A percentile compares a stretch with the other conserved stretches of the same genome.
phyloP scores from a whole-genome alignment of 2,329 filamentous ascomycete species.

The Zalaria sp. region DNA sequence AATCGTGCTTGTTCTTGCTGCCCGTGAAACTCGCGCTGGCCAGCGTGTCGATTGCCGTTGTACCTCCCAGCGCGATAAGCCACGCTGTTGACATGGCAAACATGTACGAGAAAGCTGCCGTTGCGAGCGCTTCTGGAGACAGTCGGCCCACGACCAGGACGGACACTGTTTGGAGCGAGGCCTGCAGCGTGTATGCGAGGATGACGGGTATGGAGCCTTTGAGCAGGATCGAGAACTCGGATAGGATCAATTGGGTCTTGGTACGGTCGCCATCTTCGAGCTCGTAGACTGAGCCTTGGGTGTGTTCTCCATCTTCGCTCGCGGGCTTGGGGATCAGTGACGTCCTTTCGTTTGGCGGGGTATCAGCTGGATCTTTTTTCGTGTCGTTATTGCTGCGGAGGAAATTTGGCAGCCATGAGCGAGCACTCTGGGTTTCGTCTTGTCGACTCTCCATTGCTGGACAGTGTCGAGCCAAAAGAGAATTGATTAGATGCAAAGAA shows the following conservation, averaged over 20 bases:
- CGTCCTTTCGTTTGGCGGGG: conserved; percentile 26
- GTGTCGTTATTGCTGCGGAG: conserved; percentile 5
- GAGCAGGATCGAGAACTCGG: conserved; percentile 54
- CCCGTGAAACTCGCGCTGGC: conserved; percentile 74
- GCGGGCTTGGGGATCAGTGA: conserved; percentile 25
- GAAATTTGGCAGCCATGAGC: conserved; percentile 14
- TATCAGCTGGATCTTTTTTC: conserved; percentile 1
- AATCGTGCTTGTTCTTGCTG: conserved; percentile 60
- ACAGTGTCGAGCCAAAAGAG: not conserved
- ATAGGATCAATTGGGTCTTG: conserved; percentile 24
- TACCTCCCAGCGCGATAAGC: conserved; percentile 75
- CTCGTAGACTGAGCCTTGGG: conserved; percentile 21
- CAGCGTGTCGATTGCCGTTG: conserved; percentile 73
- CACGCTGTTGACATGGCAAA: conserved; percentile 83
- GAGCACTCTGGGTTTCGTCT: conserved; percentile 9
- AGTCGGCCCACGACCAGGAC: conserved; percentile 69
- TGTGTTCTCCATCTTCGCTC: conserved; percentile 18
- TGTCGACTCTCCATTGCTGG: conserved; percentile 13
- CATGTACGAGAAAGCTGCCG: conserved; percentile 82
- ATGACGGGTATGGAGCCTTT: conserved; percentile 65
- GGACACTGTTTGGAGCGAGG: conserved; percentile 69
- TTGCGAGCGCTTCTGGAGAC: conserved; percentile 66
- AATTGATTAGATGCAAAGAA: conserved; percentile 3
- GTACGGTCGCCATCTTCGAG: conserved; percentile 21
- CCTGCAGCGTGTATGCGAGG: conserved; percentile 72